Conservation (phyloP, 805 yeast species). For the Candida xiaguanensis region DNA sequence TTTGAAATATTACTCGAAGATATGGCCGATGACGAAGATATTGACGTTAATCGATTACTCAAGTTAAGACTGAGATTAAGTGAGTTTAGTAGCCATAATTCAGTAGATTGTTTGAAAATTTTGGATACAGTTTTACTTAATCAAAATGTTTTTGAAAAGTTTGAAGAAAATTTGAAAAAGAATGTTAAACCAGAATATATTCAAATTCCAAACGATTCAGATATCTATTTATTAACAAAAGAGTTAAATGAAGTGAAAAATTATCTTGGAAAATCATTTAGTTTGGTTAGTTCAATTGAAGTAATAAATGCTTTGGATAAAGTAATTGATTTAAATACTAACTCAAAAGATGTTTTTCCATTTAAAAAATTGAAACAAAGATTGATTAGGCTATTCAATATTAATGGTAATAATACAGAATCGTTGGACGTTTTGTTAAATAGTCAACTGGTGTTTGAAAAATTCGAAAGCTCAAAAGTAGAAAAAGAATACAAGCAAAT, state of each 20-base stretch:
- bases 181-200: neutral
- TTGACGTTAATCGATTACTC: conserved; percentile 1
- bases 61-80: conserved; percentile 4
- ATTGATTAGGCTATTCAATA: conserved; percentile 27
- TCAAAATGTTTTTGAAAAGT: conserved; percentile 3
- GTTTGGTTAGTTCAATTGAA: conserved; percentile 10
- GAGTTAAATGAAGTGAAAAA: conserved; percentile 8
- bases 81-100: conserved; percentile 4
- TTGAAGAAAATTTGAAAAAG: neutral
- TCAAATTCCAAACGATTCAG: conserved; percentile 16
- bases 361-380: conserved; percentile 16
- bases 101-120: conserved; percentile 7
- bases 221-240: conserved; percentile 11
- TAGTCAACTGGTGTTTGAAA: conserved; percentile 6
- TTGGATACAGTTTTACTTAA: conserved; percentile 8
- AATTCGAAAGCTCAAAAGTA: conserved; percentile 1
- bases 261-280: conserved; percentile 7
- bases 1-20: conserved; percentile 1
- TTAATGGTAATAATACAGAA: conserved; percentile 59
- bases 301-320: conserved; percentile 13
- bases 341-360: conserved; percentile 9
- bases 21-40: neutral
- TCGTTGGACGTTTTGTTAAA: conserved; percentile 42
- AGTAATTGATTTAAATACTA: conserved; percentile 8
- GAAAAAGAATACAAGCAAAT: conserved; percentile 21